Percentiles rank a stretch among this genome's conserved stretches.
These are phyloP conservation scores for Chlorociboria aeruginascens DNA, from an alignment of 495 filamentous ascomycete species.

Conservation along the genomic window DNA sequence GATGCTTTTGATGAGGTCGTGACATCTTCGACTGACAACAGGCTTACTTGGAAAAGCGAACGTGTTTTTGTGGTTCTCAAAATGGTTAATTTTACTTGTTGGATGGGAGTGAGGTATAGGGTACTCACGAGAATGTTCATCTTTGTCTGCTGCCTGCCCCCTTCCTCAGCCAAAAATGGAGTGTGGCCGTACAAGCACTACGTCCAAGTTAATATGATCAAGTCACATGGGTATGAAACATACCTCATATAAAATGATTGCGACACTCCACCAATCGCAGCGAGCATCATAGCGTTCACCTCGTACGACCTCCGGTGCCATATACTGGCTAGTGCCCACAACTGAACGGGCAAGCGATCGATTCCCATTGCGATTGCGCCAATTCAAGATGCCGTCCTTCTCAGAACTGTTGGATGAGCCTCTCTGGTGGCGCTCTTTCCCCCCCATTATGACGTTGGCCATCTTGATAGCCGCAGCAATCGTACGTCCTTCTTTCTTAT, in stretches of 20 bases:
- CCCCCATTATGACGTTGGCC: constrained; percentile 32
- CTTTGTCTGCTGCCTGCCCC: constrained; percentile 64
- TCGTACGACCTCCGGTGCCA: constrained; percentile 86
- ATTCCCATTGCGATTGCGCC: constrained; percentile 65
- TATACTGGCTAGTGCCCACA: constrained; percentile 96
- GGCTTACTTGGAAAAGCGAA: constrained; percentile 55
- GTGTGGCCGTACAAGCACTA: constrained; percentile 83
- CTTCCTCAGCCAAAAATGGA: constrained; percentile 72
- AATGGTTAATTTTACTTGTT: background rate
- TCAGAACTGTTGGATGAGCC: constrained; percentile 8
- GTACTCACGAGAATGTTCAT: constrained; percentile 59
- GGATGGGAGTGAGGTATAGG: background rate
- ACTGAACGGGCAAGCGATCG: constrained; percentile 68
- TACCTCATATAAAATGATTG: constrained; percentile 81
- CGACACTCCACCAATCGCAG: constrained; percentile 96
- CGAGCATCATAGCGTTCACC: constrained; percentile 79
- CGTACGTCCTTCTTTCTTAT: constrained; percentile 38
- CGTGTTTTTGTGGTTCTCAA: constrained; percentile 36
- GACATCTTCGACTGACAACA: constrained; percentile 45
- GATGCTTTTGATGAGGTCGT: constrained; percentile 63
- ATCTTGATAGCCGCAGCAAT: constrained; percentile 35
- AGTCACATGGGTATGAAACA: constrained; percentile 1
- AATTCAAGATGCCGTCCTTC: constrained; percentile 51
- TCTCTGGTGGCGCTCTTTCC: constrained; percentile 36
- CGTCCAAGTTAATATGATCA: background rate